A percentile compares a stretch with the other conserved stretches of the same genome.
phyloP scores from a whole-genome alignment of 345 rosid species.

The Moricandia moricandioides region DNA sequence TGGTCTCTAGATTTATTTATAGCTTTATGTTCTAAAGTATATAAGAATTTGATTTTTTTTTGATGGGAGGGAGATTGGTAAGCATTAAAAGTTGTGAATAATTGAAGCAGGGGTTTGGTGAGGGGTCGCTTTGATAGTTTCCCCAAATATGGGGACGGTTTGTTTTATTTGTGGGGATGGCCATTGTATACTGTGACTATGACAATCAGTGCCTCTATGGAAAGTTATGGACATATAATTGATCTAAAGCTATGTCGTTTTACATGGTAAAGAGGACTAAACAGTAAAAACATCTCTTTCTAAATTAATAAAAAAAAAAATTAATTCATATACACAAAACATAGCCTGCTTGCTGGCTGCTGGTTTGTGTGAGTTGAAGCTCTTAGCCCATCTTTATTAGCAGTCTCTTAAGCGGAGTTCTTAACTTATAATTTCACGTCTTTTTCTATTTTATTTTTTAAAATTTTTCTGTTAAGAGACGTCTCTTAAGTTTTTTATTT shows the following conservation, averaged over 20 bases:
- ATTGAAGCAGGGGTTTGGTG: slow-evolving; percentile 36
- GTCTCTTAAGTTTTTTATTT: too few species aligned
- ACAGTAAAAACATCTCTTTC: not conserved
- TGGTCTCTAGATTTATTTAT: not conserved
- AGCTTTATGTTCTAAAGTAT: not conserved
- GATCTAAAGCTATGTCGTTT: slow-evolving; percentile 9
- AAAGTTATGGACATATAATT: slow-evolving; percentile 27
- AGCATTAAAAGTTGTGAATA: slow-evolving; percentile 36
- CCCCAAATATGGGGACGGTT: slow-evolving; percentile 43
- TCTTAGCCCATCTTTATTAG: too few species aligned
- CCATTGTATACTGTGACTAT: slow-evolving; percentile 26
- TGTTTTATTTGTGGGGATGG: slow-evolving; percentile 26
- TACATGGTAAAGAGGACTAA: not conserved
- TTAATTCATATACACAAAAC: not conserved
- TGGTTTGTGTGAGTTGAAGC: not conserved
- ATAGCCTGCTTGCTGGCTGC: not conserved
- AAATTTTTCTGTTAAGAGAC: too few species aligned
- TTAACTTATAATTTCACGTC: too few species aligned
- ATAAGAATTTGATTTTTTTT: not conserved
- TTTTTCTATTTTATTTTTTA: too few species aligned
- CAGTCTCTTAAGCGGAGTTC: too few species aligned
- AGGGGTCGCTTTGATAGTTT: slow-evolving; percentile 42
- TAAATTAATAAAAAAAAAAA: not conserved
- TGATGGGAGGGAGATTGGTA: slow-evolving; percentile 20
- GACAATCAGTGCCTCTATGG: slow-evolving; percentile 17